Base-by-base conservation (phyloP, 2,329 filamentous ascomycete species). In the Cladophialophora yegresii region DNA sequence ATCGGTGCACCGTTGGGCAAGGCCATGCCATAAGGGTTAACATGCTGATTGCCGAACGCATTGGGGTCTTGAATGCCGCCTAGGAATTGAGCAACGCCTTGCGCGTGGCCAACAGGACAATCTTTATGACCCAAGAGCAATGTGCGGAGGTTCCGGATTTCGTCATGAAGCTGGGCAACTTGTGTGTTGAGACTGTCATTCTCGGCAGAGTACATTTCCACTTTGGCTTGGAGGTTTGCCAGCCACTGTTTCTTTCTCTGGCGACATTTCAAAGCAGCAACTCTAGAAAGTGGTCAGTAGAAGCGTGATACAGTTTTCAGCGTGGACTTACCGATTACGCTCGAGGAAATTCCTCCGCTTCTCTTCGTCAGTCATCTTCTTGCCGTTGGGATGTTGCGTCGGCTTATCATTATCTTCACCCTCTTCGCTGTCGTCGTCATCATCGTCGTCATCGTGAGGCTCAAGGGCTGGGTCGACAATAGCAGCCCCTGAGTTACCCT, bases 181-280 rank as follows among this genome's bases (percentile, higher is more conserved):
- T 95, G 93, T 2, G 88, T 84, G 20, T 89, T 91, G 36, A 99
- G 83, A 1, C 87, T 87, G 73, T 99, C 95, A 69, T 98, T 98
- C 77, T 99, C 95, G 0, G 84, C 89, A 68, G 89, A 93, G 74
- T 92, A 98, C 70, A 96, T 84, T 76, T 99, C 95, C 16, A 98
- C 93, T 77, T 98, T 98, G 62, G 87, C 86, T 77, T 99, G 95
- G 1, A 99, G 84, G 71, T 96, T 98, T 33, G 91, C 90, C 63
- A 98, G 85, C 95, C 95, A 99, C 76, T 98, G 95, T 84, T 99
- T 99, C 84, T 99, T 99, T 22, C 95, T 87, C 77, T 99, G 95
- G 66, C 95, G 89, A 78, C 95, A 99, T 75, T 99, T 99, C 65
- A 99, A 83, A 2, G 95, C 95, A 67, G 95, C 95, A 69, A 99